These are phyloP conservation scores for Phytophthora citrophthora DNA, from an alignment of 352 stramenopile species.

Conservation along the genomic window DNA sequence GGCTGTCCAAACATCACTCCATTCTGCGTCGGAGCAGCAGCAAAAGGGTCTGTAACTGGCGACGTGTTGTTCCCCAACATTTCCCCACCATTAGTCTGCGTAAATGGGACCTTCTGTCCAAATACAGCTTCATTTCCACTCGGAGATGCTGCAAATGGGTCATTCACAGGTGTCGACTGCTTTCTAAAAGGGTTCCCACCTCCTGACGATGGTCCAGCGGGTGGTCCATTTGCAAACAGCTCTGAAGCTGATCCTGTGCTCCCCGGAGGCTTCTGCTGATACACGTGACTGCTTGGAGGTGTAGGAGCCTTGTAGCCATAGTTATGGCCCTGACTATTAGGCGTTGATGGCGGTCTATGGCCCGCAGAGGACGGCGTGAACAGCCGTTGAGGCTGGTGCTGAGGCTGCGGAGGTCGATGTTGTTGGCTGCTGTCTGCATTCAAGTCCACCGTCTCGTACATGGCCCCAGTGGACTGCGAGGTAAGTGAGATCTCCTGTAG, in stretches of 20 bases:
- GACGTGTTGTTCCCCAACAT: background rate
- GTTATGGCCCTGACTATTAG: slow-evolving; percentile 10
- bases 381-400: slow-evolving; percentile 2
- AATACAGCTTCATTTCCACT: slow-evolving; percentile 12
- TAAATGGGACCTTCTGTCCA: slow-evolving; percentile 12
- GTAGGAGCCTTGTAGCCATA: slow-evolving; percentile 15
- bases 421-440: slow-evolving; percentile 38
- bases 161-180: slow-evolving; percentile 7
- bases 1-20: background rate
- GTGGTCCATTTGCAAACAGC: slow-evolving; percentile 26
- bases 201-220: slow-evolving; percentile 13
- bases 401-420: slow-evolving; percentile 1
- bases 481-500: slow-evolving; percentile 36
- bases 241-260: slow-evolving; percentile 23
- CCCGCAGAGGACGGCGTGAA: slow-evolving; percentile 1
- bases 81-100: background rate
- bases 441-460: slow-evolving; percentile 58
- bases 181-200: slow-evolving; percentile 27
- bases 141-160: slow-evolving; percentile 4
- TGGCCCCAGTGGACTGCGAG: slow-evolving; percentile 32
- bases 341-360: background rate
- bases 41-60: slow-evolving; percentile 12
- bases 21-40: slow-evolving; percentile 8
- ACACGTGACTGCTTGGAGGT: slow-evolving; percentile 13
- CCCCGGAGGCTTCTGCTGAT: slow-evolving; percentile 18